phyloP scores from a whole-genome alignment of 1,139 yeast species.

The Casaregolazyma suthepensis region DNA sequence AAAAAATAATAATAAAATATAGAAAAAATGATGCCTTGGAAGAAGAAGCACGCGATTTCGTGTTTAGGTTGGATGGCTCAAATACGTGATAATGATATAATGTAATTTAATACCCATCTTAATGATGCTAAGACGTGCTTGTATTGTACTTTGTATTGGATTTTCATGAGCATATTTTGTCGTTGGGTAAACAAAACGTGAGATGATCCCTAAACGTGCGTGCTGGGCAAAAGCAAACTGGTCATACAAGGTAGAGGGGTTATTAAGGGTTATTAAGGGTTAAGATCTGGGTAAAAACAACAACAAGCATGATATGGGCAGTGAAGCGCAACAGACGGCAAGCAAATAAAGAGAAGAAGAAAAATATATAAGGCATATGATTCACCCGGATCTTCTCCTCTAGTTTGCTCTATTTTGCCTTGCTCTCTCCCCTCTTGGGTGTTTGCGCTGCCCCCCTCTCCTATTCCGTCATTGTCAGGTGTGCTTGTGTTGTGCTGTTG shows the following conservation, averaged over 20 bases:
- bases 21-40: neutral
- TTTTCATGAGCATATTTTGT: neutral
- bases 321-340: no score
- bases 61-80: neutral
- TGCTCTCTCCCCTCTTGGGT: neutral
- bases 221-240: neutral
- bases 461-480: neutral
- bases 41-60: neutral
- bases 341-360: neutral
- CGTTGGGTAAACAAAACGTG: neutral
- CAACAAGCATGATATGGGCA: neutral
- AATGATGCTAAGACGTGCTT: neutral
- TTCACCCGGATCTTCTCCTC: neutral
- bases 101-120: neutral
- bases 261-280: conserved; percentile 1
- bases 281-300: neutral
- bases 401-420: neutral
- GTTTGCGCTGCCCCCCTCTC: neutral
- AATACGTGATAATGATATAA: neutral
- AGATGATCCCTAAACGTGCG: neutral
- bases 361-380: no score
- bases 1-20: neutral
- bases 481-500: neutral
- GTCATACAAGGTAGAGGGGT: conserved; percentile 1
- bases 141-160: neutral